Conservation (phyloP, 371 early-diverging fungal species). For the Cladochytrium tenue region DNA sequence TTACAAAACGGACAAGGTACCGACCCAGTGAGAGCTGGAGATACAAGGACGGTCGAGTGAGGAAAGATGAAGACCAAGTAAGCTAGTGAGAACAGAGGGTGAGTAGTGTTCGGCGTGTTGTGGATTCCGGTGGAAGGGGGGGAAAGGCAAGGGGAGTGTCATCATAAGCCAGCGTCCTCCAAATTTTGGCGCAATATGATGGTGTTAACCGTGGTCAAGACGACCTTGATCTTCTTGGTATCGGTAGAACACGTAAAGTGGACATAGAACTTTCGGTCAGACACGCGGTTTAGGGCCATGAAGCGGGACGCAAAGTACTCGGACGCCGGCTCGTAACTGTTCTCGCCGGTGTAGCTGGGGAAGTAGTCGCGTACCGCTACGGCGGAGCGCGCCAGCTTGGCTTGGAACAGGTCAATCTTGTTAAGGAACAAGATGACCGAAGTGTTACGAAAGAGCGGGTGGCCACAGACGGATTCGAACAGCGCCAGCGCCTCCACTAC, state of each 20-base stretch:
- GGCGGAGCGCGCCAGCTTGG: slow-evolving; percentile 47
- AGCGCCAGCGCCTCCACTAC: slow-evolving; percentile 59
- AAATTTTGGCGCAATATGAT: slow-evolving; percentile 15
- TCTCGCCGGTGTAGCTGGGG: slow-evolving; percentile 23
- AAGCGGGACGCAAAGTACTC: slow-evolving; percentile 85
- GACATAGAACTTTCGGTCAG: slow-evolving; percentile 53
- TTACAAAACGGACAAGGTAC: too few relatives aligned
- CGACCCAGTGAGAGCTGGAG: too few relatives aligned
- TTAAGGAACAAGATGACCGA: slow-evolving; percentile 72
- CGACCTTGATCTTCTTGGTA: slow-evolving; percentile 78
- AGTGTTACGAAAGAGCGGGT: slow-evolving; percentile 65
- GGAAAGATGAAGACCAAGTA: too few relatives aligned
- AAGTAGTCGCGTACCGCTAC: slow-evolving; percentile 47
- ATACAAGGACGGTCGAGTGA: too few relatives aligned
- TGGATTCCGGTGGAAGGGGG: too few relatives aligned
- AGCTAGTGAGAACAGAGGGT: too few relatives aligned
- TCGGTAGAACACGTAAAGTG: slow-evolving; percentile 97
- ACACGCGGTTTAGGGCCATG: slow-evolving; percentile 63
- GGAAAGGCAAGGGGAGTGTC: too few relatives aligned
- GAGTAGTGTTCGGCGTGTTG: too few relatives aligned
- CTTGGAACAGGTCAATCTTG: slow-evolving; percentile 72
- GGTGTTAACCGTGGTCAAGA: slow-evolving; percentile 28
- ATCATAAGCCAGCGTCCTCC: slow-evolving; percentile 1
- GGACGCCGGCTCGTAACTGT: slow-evolving; percentile 76
- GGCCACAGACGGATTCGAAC: slow-evolving; percentile 77